Conservation (phyloP, 768 basidiomycete genomes). For the Pisolithus sp. region DNA sequence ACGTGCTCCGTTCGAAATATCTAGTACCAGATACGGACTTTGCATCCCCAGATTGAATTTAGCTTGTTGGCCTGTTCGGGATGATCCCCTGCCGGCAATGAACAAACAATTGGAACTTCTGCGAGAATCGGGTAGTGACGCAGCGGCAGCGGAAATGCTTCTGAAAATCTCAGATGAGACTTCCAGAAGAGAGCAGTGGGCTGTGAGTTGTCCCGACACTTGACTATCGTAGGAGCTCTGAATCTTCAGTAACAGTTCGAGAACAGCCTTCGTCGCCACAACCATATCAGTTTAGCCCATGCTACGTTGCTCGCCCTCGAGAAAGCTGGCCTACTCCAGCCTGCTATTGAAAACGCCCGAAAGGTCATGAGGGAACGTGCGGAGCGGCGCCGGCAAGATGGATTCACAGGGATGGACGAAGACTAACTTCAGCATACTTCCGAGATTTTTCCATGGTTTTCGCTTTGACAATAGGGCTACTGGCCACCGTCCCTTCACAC, state of each 20-base stretch:
- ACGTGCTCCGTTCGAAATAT: conserved; percentile 23
- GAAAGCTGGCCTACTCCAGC: conserved; percentile 55
- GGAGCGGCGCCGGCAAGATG: conserved; percentile 34
- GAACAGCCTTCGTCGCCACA: conserved; percentile 81
- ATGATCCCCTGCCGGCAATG: conserved; percentile 70
- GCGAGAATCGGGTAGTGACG: conserved; percentile 37
- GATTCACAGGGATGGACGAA: conserved; percentile 37
- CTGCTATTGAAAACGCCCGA: conserved; percentile 42
- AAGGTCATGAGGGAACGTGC: conserved; percentile 38
- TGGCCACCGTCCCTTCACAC: too few species aligned
- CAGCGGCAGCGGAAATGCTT: conserved; percentile 46
- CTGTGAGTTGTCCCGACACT: conserved; percentile 43
- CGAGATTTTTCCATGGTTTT: too few species aligned
- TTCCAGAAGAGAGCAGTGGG: conserved; percentile 74
- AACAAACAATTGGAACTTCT: conserved; percentile 48
- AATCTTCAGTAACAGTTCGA: conserved; percentile 55
- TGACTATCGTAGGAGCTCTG: conserved; percentile 1
- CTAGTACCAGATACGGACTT: conserved; percentile 5
- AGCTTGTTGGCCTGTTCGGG: conserved; percentile 82
- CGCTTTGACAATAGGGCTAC: too few species aligned
- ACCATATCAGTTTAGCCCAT: conserved; percentile 78
- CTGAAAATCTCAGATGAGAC: conserved; percentile 60
- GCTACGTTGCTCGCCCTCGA: conserved; percentile 68
- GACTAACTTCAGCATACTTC: conserved; percentile 22
- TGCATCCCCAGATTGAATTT: conserved; percentile 68